Conservation (phyloP, 139 green algal species). For the Pseudopediastrum boryanum region DNA sequence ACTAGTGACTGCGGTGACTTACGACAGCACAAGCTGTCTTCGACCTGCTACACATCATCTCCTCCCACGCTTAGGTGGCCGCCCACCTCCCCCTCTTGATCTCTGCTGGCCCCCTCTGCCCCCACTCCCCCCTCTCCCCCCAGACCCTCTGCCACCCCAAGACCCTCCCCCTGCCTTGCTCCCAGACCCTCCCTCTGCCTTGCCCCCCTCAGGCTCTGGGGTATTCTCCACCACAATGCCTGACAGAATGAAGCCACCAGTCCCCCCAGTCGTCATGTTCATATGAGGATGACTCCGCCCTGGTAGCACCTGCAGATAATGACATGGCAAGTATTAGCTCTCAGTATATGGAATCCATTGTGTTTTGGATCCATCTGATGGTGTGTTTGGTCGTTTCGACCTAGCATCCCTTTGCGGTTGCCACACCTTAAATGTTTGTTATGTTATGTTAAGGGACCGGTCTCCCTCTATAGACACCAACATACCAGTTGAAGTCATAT, state of each 20-base stretch:
- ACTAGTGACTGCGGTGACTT: no score
- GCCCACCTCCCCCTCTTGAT: background rate
- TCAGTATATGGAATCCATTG: no score
- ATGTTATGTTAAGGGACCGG: no score
- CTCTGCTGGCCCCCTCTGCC: background rate
- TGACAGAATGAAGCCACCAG: conserved; percentile 83
- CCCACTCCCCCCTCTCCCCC: background rate
- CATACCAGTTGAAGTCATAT: background rate
- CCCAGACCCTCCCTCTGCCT: background rate
- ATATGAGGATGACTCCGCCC: conserved; percentile 83
- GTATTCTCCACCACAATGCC: conserved; percentile 52
- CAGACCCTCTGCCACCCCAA: no score
- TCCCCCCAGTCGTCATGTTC: conserved; percentile 64
- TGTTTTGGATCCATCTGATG: no score
- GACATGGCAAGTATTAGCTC: no score
- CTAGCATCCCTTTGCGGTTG: no score
- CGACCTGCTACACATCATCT: conserved; percentile 4
- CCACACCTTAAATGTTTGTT: no score
- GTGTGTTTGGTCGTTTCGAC: no score
- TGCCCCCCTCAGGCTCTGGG: background rate
- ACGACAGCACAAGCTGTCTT: no score
- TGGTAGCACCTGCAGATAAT: conserved; percentile 73
- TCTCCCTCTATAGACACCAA: background rate
- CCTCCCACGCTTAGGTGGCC: background rate
- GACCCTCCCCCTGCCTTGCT: conserved; percentile 9